Conservation (phyloP, 208 protist species). For the Crithidia sp. region DNA sequence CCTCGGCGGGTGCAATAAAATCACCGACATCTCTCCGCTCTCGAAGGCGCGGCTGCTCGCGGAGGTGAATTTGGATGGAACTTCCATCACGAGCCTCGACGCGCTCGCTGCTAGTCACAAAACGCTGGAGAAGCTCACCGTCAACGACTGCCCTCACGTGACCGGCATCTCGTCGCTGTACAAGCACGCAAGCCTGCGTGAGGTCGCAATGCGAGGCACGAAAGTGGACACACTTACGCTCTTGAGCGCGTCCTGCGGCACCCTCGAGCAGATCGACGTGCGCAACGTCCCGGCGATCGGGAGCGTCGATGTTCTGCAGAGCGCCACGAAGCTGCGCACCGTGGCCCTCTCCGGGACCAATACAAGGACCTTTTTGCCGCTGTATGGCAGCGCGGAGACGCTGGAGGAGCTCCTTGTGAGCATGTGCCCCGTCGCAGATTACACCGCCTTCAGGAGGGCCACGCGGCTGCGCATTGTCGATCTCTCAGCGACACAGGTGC, state of each 20-base stretch:
- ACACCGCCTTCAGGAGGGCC: neutral
- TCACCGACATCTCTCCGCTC: slow-evolving; percentile 3
- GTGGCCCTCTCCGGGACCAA: neutral
- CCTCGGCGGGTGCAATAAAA: neutral
- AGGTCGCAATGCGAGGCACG: neutral
- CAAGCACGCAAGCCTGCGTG: neutral
- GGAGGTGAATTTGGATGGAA: slow-evolving; percentile 1
- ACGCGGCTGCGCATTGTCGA: slow-evolving; percentile 5
- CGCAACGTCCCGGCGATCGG: neutral
- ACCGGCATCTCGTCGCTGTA: neutral
- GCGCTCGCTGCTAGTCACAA: neutral
- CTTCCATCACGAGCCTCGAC: neutral
- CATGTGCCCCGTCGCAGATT: neutral
- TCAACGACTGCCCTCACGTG: neutral
- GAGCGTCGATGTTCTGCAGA: neutral
- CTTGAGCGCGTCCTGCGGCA: neutral
- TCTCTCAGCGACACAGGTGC: neutral
- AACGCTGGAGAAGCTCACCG: slow-evolving; percentile 9
- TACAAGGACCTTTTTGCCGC: neutral
- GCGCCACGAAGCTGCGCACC: slow-evolving; percentile 7
- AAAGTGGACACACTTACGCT: neutral
- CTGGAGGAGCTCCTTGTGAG: neutral
- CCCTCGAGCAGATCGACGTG: slow-evolving; percentile 5
- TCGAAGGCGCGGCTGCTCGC: neutral
- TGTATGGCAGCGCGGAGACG: neutral